Conservation (phyloP, 148 eudicot genomes). For the Limonium bicolor region DNA sequence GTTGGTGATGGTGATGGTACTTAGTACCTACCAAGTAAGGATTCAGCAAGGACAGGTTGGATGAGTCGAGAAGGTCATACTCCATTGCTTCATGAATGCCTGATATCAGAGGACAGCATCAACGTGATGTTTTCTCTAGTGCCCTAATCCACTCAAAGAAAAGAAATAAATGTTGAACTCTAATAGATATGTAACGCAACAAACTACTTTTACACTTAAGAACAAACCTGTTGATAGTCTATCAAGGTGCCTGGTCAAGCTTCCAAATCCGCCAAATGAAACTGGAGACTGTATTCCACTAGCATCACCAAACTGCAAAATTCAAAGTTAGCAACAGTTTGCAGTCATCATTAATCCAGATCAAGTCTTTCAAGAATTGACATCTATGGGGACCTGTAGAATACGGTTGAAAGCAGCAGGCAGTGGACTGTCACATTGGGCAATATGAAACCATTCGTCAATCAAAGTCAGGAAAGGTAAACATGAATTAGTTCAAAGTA, state of each 20-base stretch:
- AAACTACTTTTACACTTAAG: too few relatives aligned
- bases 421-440: constrained; percentile 56
- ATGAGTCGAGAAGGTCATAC: constrained; percentile 40
- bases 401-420: constrained; percentile 87
- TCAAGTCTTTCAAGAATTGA: too few relatives aligned
- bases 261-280: constrained; percentile 98
- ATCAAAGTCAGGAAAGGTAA: constrained; percentile 1
- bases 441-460: constrained; percentile 11
- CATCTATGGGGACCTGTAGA: constrained; percentile 89
- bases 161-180: too few relatives aligned
- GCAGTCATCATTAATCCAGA: constrained; percentile 14
- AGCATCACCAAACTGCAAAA: constrained; percentile 95
- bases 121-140: too few relatives aligned
- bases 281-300: constrained; percentile 98
- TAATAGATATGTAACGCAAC: too few relatives aligned
- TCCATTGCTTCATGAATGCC: constrained; percentile 69
- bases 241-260: constrained; percentile 94
- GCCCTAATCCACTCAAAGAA: too few relatives aligned
- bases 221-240: constrained; percentile 65
- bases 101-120: constrained; percentile 14
- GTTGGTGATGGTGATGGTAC: not conserved
- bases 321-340: constrained; percentile 13
- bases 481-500: not conserved
- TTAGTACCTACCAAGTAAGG: constrained; percentile 69
- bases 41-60: constrained; percentile 67